Base-by-base conservation (phyloP, 768 basidiomycete species). In the Trametes cubensis region DNA sequence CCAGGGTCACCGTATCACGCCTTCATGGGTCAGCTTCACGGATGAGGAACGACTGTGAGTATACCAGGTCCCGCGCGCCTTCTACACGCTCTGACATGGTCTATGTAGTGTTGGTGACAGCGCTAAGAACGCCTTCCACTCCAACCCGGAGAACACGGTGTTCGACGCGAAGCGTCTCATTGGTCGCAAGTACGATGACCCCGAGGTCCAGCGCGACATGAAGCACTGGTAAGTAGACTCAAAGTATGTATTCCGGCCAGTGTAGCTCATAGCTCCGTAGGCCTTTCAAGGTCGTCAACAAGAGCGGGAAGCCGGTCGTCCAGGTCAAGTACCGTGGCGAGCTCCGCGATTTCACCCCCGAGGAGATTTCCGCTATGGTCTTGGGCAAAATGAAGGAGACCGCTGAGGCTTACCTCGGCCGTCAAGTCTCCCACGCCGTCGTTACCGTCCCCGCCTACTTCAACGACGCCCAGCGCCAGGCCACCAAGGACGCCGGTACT, bases 401-500 rank as follows among this genome's bases (percentile, higher is more conserved):
- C 26, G 96, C 96, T 60, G 96, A 98, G 83, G 91, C 95, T 18
- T 98, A 96, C 79, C 90, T 98, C 62, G 95, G 95, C 70, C 85
- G 94, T 72, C 90, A 92, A 76, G 95, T 98, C 74, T 94, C 94
- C 62, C 93, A 98, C 76, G 95, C 96, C 61, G 95, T 98, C 52
- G 93, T 98, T 74, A 98, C 96, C 51, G 96, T 98, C 74, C 96
- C 96, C 49, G 95, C 95, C 58, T 97, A 95, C 84, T 97, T 96
- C 87, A 98, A 98, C 76, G 95, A 98, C 80, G 95, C 96, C 71
- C 96, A 98, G 78, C 93, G 95, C 74, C 96, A 98, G 76, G 96
- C 96, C 17, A 98, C 96, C 78, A 98, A 98, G 80, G 96, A 98
- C 72, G 94, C 96, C 62, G 94, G 95, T 71, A 88, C 89, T 42